phyloP scores from a whole-genome alignment of 352 stramenopile genomes.

The Bremia lactucae region DNA sequence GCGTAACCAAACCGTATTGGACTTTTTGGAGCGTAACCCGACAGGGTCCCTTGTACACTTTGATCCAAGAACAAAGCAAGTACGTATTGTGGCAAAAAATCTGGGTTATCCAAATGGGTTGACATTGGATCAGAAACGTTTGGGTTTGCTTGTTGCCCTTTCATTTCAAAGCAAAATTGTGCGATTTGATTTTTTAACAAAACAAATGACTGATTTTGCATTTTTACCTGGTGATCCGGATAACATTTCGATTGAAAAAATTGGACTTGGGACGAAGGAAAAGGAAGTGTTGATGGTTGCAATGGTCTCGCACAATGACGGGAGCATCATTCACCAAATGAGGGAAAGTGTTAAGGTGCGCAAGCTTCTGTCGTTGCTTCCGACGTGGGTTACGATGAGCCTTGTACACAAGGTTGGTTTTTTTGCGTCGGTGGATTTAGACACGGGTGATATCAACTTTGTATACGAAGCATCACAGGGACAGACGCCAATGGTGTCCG shows the following conservation, averaged over 20 bases:
- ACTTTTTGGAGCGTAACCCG: conserved; percentile 34
- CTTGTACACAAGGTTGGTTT: conserved; percentile 25
- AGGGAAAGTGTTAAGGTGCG: conserved; percentile 35
- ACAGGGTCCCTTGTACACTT: conserved; percentile 46
- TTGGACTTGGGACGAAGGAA: conserved; percentile 16
- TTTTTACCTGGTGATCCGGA: conserved; percentile 45
- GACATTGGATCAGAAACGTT: conserved; percentile 27
- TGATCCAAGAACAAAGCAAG: conserved; percentile 17
- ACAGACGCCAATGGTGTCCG: conserved; percentile 28
- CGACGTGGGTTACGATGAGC: conserved; percentile 21
- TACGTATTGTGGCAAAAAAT: conserved; percentile 18
- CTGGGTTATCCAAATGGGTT: conserved; percentile 44
- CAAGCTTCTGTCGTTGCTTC: conserved; percentile 45
- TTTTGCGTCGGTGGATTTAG: conserved; percentile 38
- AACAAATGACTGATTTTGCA: conserved; percentile 41
- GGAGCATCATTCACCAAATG: conserved; percentile 19
- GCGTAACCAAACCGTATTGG: conserved; percentile 30
- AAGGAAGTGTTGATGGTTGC: conserved; percentile 33
- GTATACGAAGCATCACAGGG: conserved; percentile 39
- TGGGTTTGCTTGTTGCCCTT: conserved; percentile 34
- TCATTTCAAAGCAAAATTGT: conserved; percentile 50
- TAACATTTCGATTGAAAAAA: conserved; percentile 34
- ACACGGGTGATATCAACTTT: conserved; percentile 29
- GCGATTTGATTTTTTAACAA: conserved; percentile 32
- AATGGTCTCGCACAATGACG: conserved; percentile 22